These are phyloP conservation scores for Psilocybe mexicana DNA, from an alignment of 1,284 basidiomycete species.

Conservation along the genomic window DNA sequence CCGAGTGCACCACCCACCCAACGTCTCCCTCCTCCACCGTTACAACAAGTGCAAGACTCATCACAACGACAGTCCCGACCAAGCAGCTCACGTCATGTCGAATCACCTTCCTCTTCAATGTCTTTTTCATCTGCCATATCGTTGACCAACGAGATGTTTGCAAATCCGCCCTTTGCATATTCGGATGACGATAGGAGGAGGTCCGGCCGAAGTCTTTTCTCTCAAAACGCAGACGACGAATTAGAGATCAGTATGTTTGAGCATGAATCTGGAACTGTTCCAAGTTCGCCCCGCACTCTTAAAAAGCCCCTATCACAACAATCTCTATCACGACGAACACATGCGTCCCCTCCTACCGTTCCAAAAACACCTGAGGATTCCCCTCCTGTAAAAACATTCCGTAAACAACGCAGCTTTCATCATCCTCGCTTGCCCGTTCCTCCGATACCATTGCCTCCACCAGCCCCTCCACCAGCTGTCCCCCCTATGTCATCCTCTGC, in stretches of 20 bases:
- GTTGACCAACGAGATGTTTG: constrained; percentile 29
- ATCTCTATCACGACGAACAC: constrained; percentile 42
- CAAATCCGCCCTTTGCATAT: constrained; percentile 24
- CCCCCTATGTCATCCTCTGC: constrained; percentile 6
- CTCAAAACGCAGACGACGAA: constrained; percentile 18
- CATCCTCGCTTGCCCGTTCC: constrained; percentile 43
- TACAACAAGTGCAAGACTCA: constrained; percentile 22
- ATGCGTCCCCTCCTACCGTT: constrained; percentile 20
- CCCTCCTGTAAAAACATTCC: constrained; percentile 32
- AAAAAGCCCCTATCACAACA: constrained; percentile 62
- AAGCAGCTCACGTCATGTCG: constrained; percentile 18
- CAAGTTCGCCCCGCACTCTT: constrained; percentile 39
- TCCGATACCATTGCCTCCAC: constrained; percentile 37
- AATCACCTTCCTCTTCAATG: constrained; percentile 38
- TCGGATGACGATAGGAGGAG: constrained; percentile 25
- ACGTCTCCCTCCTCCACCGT: constrained; percentile 42
- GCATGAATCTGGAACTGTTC: constrained; percentile 20
- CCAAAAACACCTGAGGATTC: constrained; percentile 24
- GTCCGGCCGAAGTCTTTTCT: constrained; percentile 24
- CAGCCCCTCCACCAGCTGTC: constrained; percentile 30
- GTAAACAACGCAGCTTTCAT: constrained; percentile 50
- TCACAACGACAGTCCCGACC: constrained; percentile 22
- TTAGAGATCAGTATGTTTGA: constrained; percentile 17
- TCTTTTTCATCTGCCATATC: constrained; percentile 45
- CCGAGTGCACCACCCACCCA: constrained; percentile 47